Evolutionary conservation across 169 alveolate genomes (phyloP).

Genomic region (Miamiensis avidus): DNA sequence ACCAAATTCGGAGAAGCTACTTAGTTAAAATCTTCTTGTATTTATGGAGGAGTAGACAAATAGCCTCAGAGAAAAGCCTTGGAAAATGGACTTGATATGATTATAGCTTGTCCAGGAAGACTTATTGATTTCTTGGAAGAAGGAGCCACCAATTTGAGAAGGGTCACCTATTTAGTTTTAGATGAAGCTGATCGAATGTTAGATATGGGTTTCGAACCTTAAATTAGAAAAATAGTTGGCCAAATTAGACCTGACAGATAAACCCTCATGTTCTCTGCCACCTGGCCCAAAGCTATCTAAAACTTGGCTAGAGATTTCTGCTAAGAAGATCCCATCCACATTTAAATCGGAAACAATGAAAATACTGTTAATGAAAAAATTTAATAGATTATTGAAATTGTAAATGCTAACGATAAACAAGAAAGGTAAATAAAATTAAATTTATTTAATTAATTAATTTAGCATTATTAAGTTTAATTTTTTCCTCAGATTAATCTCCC

Average conservation of each 20-base stretch:
- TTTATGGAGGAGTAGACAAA: constrained; percentile 97
- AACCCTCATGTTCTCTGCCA: constrained; percentile 92
- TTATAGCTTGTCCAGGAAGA: constrained; percentile 93
- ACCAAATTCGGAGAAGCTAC: constrained; percentile 87
- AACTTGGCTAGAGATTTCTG: constrained; percentile 90
- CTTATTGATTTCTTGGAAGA: constrained; percentile 59
- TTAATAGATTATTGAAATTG: constrained; percentile 68
- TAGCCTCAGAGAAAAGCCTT: constrained; percentile 85
- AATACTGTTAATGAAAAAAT: constrained; percentile 86
- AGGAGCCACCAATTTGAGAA: constrained; percentile 59
- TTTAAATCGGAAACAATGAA: constrained; percentile 89
- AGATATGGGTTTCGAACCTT: constrained; percentile 89
- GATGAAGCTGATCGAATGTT: constrained; percentile 90
- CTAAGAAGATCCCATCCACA: constrained; percentile 83
- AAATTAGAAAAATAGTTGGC: constrained; percentile 69
- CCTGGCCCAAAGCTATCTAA: constrained; percentile 92
- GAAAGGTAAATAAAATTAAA: constrained; percentile 29
- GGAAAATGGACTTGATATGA: constrained; percentile 95
- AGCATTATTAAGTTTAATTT: neutral
- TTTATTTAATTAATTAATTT: too few relatives aligned
- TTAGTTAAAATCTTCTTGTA: constrained; percentile 86
- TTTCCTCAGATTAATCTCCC: constrained; percentile 32
- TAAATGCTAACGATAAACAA: constrained; percentile 71
- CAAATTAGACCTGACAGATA: constrained; percentile 91
- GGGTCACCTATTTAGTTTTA: constrained; percentile 75